Conservation (phyloP, 345 rosid species). For the Corymbia maculata region DNA sequence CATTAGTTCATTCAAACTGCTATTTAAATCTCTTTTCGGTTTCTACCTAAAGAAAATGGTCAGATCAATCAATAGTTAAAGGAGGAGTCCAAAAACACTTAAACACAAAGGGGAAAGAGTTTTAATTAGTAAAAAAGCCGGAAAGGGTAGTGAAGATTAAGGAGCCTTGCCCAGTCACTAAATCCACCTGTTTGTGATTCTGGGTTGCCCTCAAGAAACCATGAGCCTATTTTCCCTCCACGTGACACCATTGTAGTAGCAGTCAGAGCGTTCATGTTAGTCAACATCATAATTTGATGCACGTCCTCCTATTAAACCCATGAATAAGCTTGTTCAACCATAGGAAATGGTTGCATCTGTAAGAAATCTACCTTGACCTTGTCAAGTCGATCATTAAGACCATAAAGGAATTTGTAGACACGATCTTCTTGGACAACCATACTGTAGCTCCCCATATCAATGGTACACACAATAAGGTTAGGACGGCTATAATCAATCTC, state of each 20-base stretch:
- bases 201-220: not conserved
- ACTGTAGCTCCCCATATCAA: not conserved
- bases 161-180: too few species aligned
- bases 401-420: not conserved
- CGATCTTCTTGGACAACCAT: not conserved
- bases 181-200: not conserved
- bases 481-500: not conserved
- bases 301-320: fast-evolving
- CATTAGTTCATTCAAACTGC: too few species aligned
- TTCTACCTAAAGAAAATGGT: too few species aligned
- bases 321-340: not conserved
- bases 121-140: too few species aligned
- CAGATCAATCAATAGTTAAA: too few species aligned
- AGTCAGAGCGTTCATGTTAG: fast-evolving
- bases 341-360: not conserved
- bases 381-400: not conserved
- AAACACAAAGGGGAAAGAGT: too few species aligned
- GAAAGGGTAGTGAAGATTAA: too few species aligned
- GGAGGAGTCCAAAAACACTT: too few species aligned
- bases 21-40: too few species aligned
- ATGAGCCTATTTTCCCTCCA: not conserved
- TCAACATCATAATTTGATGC: not conserved
- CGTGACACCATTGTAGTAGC: fast-evolving
- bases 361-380: not conserved
- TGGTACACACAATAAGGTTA: not conserved